Evolutionary conservation across 2,329 filamentous ascomycete genomes (phyloP).

Genomic region (Dothistroma septosporum): DNA sequence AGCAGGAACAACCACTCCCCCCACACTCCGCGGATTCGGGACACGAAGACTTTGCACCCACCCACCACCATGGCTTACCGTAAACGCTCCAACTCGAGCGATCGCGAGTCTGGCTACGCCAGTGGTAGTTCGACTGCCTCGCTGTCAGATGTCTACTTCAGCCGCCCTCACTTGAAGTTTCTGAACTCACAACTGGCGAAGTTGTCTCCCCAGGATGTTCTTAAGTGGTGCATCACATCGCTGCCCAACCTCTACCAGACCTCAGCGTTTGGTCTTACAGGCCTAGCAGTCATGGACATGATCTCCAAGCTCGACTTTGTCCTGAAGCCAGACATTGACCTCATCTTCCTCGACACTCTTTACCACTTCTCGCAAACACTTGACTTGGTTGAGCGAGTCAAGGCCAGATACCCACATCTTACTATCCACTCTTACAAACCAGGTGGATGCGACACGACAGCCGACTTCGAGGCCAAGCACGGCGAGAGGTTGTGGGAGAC

Average conservation of each 20-base stretch:
- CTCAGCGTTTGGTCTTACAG: conserved; percentile 50
- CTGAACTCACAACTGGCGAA: conserved; percentile 85
- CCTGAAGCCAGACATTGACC: conserved; percentile 52
- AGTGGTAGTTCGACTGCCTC: conserved; percentile 60
- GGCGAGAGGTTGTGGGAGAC: conserved; percentile 80
- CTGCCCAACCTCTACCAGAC: conserved; percentile 63
- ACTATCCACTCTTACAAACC: conserved; percentile 89
- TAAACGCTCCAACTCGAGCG: conserved; percentile 27
- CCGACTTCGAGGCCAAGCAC: conserved; percentile 77
- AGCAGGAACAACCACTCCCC: neutral
- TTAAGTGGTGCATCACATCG: conserved; percentile 86
- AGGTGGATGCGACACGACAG: conserved; percentile 64
- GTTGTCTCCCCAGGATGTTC: conserved; percentile 83
- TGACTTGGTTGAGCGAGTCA: conserved; percentile 60
- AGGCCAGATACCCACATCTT: conserved; percentile 70
- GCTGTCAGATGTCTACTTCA: conserved; percentile 77
- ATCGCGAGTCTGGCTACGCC: conserved; percentile 79
- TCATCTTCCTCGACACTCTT: conserved; percentile 54
- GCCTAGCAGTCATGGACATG: conserved; percentile 57
- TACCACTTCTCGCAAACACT: conserved; percentile 52
- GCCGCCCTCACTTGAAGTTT: conserved; percentile 80
- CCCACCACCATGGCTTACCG: conserved; percentile 17
- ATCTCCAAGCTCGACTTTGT: conserved; percentile 66
- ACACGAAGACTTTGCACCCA: conserved; percentile 5
- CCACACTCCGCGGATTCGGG: neutral